Conservation (phyloP, 768 basidiomycete genomes). For the Termitomyces sp. region DNA sequence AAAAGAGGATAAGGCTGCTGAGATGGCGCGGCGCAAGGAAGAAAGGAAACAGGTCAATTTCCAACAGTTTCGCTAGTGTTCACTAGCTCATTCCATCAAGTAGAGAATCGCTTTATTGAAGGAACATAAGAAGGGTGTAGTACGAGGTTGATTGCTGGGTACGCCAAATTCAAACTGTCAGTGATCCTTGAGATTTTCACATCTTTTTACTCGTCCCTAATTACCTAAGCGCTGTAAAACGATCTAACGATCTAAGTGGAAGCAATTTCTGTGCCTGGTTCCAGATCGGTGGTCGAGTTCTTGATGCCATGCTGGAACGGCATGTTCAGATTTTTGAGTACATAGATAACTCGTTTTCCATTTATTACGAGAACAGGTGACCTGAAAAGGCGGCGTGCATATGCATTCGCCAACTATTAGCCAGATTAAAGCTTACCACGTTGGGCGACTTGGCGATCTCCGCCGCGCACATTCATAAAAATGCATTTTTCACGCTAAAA, state of each 20-base stretch:
- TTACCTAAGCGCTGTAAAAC: not conserved
- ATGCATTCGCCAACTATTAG: not conserved
- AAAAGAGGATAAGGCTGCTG: slow-evolving; percentile 92
- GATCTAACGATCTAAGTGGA: no score
- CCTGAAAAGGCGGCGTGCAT: not conserved
- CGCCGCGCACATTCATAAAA: not conserved
- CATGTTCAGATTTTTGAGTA: not conserved
- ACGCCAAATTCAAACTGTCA: not conserved
- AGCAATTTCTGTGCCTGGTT: not conserved
- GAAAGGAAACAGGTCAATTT: slow-evolving; percentile 75
- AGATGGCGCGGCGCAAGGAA: slow-evolving; percentile 88
- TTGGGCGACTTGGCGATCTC: not conserved
- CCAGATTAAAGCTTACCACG: not conserved
- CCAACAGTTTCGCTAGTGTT: not conserved
- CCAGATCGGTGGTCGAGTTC: not conserved
- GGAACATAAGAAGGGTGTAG: slow-evolving; percentile 65
- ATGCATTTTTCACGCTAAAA: not conserved
- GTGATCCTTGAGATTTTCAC: not conserved
- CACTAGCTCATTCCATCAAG: not conserved
- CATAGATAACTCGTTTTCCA: not conserved
- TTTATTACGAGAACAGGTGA: not conserved
- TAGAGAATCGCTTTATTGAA: slow-evolving; percentile 78
- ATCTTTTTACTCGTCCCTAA: not conserved
- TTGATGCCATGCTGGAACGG: not conserved
- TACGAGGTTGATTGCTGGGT: slow-evolving; percentile 18